phyloP scores from a whole-genome alignment of 352 stramenopile genomes.

The Phytopythium montanum region DNA sequence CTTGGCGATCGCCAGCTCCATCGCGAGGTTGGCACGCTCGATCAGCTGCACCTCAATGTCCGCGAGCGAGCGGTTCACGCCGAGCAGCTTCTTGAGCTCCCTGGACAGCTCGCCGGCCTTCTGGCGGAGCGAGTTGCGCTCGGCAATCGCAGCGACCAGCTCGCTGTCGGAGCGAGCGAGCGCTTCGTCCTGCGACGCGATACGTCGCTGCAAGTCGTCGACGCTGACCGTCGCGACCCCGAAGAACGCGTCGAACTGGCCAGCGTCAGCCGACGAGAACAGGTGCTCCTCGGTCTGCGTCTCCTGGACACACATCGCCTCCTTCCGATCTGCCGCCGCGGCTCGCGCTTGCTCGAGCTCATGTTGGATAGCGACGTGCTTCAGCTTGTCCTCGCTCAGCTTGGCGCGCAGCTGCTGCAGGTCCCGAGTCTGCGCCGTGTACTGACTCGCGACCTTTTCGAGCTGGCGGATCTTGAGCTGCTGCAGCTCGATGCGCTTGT shows the following conservation, averaged over 20 bases:
- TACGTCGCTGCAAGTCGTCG: slow-evolving; percentile 37
- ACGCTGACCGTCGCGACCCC: slow-evolving; percentile 33
- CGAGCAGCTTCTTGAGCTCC: slow-evolving; percentile 60
- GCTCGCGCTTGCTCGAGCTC: slow-evolving; percentile 33
- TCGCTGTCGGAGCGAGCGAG: slow-evolving; percentile 30
- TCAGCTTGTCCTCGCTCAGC: slow-evolving; percentile 46
- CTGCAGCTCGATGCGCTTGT: slow-evolving; percentile 68
- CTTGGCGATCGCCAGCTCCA: slow-evolving; percentile 46
- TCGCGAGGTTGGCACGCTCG: slow-evolving; percentile 53
- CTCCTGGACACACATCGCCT: slow-evolving; percentile 21
- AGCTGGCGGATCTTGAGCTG: slow-evolving; percentile 61
- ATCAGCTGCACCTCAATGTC: slow-evolving; percentile 53
- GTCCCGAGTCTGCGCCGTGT: slow-evolving; percentile 43
- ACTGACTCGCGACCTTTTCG: slow-evolving; percentile 50
- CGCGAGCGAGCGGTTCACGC: slow-evolving; percentile 37
- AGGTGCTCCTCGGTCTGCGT: slow-evolving; percentile 47
- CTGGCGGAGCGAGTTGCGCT: slow-evolving; percentile 59
- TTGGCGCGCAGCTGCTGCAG: slow-evolving; percentile 38
- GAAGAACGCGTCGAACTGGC: slow-evolving; percentile 19
- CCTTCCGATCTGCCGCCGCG: slow-evolving; percentile 10
- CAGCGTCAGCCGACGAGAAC: slow-evolving; percentile 2
- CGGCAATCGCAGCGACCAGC: slow-evolving; percentile 31
- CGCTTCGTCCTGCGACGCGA: slow-evolving; percentile 23
- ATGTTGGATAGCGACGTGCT: slow-evolving; percentile 31
- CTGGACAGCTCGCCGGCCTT: slow-evolving; percentile 47